Percentiles rank a stretch among this genome's conserved stretches.
Conservation (phyloP, 768 basidiomycete species). For the Mycena pura region DNA sequence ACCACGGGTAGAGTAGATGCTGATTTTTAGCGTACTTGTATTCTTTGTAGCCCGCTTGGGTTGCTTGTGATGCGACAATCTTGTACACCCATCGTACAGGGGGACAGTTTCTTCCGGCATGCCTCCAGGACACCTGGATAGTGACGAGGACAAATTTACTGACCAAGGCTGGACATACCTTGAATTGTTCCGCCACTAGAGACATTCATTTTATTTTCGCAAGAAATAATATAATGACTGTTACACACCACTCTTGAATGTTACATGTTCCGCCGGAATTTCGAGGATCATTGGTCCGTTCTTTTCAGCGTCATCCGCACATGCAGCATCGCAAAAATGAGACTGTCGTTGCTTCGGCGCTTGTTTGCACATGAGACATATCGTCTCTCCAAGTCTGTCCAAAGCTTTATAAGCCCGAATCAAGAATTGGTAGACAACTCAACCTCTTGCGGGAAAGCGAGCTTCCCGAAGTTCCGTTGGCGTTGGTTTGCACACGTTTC, state of each 20-base stretch:
- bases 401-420: neutral
- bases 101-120: slow-evolving; percentile 59
- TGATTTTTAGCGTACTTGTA: slow-evolving; percentile 55
- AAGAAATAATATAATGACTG: neutral
- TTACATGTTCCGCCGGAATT: slow-evolving; percentile 63
- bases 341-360: slow-evolving; percentile 60
- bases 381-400: slow-evolving; percentile 51
- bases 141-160: neutral
- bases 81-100: slow-evolving; percentile 69
- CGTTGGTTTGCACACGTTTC: slow-evolving; percentile 48
- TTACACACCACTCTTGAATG: slow-evolving; percentile 67
- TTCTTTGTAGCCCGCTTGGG: slow-evolving; percentile 61
- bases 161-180: slow-evolving; percentile 25
- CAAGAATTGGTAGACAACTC: neutral
- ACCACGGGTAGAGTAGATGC: neutral
- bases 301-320: slow-evolving; percentile 59
- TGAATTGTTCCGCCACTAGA: slow-evolving; percentile 71
- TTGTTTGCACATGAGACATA: slow-evolving; percentile 67
- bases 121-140: slow-evolving; percentile 65
- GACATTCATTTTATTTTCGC: neutral
- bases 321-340: slow-evolving; percentile 66
- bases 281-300: slow-evolving; percentile 65
- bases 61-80: slow-evolving; percentile 56
- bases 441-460: slow-evolving; percentile 59
- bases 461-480: slow-evolving; percentile 48